Evolutionary conservation across 345 rosid species (phyloP).

Genomic region (Populus tremula): DNA sequence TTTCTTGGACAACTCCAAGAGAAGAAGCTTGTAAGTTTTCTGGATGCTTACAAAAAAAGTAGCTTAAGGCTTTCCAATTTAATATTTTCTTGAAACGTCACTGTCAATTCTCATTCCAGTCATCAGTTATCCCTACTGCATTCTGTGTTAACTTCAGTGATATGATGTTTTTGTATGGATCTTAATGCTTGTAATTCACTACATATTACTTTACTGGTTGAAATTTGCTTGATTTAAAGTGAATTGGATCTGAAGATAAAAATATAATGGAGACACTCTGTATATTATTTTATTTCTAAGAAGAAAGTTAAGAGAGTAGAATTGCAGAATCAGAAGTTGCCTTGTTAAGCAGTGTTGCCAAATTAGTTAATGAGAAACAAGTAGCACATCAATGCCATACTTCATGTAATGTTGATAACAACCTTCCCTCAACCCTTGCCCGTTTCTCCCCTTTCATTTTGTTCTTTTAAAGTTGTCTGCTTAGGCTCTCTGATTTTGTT

Average conservation of each 20-base stretch:
- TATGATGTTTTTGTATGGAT: background rate
- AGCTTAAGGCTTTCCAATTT: background rate
- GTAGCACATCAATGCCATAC: background rate
- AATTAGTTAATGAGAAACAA: background rate
- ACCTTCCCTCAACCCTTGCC: background rate
- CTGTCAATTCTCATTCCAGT: background rate
- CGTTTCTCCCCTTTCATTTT: background rate
- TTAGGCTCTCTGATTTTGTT: background rate
- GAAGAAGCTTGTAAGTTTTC: conserved; percentile 87
- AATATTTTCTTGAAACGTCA: background rate
- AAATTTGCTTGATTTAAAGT: background rate
- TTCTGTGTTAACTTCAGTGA: background rate
- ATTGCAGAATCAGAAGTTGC: background rate
- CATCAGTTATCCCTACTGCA: background rate
- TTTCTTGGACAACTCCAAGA: conserved; percentile 94
- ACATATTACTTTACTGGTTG: background rate
- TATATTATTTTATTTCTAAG: background rate
- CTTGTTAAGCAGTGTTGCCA: background rate
- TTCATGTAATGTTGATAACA: background rate
- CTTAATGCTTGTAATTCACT: background rate
- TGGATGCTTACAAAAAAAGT: conserved; percentile 2
- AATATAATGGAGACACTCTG: background rate
- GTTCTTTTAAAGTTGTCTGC: background rate
- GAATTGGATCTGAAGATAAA: background rate
- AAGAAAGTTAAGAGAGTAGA: background rate